A percentile compares a stretch with the other conserved stretches of the same genome.
These are phyloP conservation scores for Brassica cretica DNA, from an alignment of 345 rosid genomes.

Conservation along the genomic window DNA sequence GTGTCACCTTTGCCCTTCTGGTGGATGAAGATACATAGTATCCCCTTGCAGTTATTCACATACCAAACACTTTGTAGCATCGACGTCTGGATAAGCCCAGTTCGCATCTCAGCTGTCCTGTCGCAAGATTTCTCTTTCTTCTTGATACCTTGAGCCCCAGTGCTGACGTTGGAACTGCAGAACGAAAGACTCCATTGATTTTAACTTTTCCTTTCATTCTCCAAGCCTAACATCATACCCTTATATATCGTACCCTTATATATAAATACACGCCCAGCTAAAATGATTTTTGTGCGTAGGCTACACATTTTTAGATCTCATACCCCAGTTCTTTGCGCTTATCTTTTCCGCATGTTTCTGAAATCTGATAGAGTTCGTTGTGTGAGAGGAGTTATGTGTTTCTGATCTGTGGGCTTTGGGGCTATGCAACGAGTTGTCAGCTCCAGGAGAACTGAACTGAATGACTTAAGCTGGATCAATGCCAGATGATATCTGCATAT, in stretches of 20 bases:
- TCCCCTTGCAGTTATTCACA: slow-evolving; percentile 8
- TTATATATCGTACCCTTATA: not conserved
- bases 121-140: slow-evolving; percentile 24
- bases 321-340: slow-evolving; percentile 5
- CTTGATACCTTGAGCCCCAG: not conserved
- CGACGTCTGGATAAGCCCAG: slow-evolving; percentile 14
- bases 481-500: slow-evolving; percentile 28
- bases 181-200: slow-evolving; percentile 6
- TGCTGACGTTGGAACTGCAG: slow-evolving; percentile 24
- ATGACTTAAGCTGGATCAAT: slow-evolving; percentile 28
- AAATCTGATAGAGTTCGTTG: slow-evolving; percentile 18
- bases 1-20: slow-evolving; percentile 4
- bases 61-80: slow-evolving; percentile 5
- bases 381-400: slow-evolving; percentile 27
- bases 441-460: slow-evolving; percentile 32
- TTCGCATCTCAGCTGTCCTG: slow-evolving; percentile 9
- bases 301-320: slow-evolving; percentile 14
- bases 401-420: slow-evolving; percentile 37
- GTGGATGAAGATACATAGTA: slow-evolving; percentile 3
- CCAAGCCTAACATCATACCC: slow-evolving; percentile 5
- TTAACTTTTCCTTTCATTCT: slow-evolving; percentile 15
- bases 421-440: slow-evolving; percentile 33
- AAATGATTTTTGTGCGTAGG: not conserved
- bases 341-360: slow-evolving; percentile 27
- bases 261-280: not conserved